Conservation (phyloP, 768 basidiomycete genomes). For the Sistotremastrum niveocremeum region DNA sequence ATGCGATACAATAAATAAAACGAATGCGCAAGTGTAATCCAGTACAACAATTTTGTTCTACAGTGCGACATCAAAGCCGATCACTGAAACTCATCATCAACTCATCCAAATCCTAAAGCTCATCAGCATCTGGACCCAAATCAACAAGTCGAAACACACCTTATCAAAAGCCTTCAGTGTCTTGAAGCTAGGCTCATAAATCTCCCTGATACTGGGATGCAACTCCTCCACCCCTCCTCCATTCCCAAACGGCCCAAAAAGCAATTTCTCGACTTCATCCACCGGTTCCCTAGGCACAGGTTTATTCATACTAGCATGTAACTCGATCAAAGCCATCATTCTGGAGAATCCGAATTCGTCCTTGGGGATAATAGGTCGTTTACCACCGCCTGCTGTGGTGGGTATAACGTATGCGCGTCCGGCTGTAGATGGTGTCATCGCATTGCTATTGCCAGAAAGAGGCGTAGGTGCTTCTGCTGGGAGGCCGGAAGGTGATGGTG, state of each 20-base stretch:
- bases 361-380: constrained; percentile 39
- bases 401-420: too few species aligned
- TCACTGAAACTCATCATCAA: too few species aligned
- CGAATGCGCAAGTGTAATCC: too few species aligned
- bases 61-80: too few species aligned
- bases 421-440: neutral
- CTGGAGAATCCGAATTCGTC: constrained; percentile 79
- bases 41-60: too few species aligned
- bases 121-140: neutral
- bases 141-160: constrained; percentile 23
- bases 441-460: constrained; percentile 14
- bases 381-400: constrained; percentile 8
- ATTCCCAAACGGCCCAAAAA: constrained; percentile 41
- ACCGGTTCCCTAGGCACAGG: constrained; percentile 42
- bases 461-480: constrained; percentile 3
- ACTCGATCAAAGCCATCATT: constrained; percentile 84
- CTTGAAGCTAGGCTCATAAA: constrained; percentile 58
- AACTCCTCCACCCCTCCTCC: constrained; percentile 45
- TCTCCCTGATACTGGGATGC: constrained; percentile 58
- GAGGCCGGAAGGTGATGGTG: constrained; percentile 23
- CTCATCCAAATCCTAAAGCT: too few species aligned
- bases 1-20: too few species aligned
- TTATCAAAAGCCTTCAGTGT: constrained; percentile 72
- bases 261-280: constrained; percentile 32
- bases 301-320: constrained; percentile 30